Percentiles rank a stretch among this genome's conserved stretches.
Conservation (phyloP, 2,329 filamentous ascomycete species). For the Neofusicoccum sp. region DNA sequence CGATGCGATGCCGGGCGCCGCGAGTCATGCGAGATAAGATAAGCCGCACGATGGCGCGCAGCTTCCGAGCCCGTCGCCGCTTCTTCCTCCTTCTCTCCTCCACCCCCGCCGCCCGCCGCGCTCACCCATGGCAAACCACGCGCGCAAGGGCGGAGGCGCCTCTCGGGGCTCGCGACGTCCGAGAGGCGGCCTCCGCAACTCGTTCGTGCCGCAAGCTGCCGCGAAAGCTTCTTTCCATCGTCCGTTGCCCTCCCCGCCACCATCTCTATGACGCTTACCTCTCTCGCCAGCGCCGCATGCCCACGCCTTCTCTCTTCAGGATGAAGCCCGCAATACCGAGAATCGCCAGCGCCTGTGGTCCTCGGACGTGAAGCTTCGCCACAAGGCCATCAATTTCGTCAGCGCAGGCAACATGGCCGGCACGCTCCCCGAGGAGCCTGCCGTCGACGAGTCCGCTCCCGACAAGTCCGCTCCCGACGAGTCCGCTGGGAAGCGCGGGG, state of each 20-base stretch:
- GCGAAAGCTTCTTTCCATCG: not conserved
- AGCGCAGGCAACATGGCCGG: constrained; percentile 55
- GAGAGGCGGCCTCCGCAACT: not conserved
- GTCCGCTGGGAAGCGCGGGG: constrained; percentile 24
- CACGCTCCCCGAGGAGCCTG: constrained; percentile 29
- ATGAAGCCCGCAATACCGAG: constrained; percentile 62
- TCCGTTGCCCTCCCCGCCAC: constrained; percentile 4
- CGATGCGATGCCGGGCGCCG: not conserved
- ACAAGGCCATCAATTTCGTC: constrained; percentile 61
- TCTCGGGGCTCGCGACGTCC: not conserved
- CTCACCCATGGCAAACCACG: constrained; percentile 14
- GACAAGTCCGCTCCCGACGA: not conserved
- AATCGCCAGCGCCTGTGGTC: constrained; percentile 51
- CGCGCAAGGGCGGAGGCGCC: constrained; percentile 5
- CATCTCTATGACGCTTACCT: not conserved
- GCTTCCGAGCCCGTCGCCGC: constrained; percentile 11
- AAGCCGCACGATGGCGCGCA: not conserved
- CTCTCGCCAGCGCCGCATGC: not conserved
- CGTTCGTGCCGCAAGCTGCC: not conserved
- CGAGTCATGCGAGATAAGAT: constrained; percentile 16
- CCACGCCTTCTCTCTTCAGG: constrained; percentile 51
- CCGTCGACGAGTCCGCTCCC: constrained; percentile 23
- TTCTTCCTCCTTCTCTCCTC: not conserved
- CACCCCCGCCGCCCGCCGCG: not conserved
- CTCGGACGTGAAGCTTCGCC: constrained; percentile 54